A percentile compares a stretch with the other conserved stretches of the same genome.
Conservation (phyloP, 192 early-diverging fungal species). For the Backusella tarrabulga region DNA sequence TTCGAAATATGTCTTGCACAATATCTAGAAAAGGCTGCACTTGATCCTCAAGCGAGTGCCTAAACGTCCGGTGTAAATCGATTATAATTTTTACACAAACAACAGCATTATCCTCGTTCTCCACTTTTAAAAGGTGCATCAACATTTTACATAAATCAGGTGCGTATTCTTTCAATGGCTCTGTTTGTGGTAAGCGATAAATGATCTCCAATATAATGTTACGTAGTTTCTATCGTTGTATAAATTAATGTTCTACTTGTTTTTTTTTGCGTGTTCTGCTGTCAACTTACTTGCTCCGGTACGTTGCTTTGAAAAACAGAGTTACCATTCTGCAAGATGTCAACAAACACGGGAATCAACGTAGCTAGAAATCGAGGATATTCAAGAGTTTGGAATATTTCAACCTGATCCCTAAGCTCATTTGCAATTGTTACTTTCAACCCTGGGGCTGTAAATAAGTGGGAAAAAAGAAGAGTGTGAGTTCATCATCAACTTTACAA, state of each 20-base stretch:
- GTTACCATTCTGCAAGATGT: slow-evolving; percentile 68
- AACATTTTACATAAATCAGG: slow-evolving; percentile 72
- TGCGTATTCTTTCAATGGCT: slow-evolving; percentile 75
- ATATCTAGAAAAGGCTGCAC: slow-evolving; percentile 89
- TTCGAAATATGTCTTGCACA: slow-evolving; percentile 90
- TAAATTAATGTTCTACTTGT: not conserved
- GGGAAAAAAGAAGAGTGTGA: not conserved
- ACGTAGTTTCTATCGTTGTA: slow-evolving; percentile 72
- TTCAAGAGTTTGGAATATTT: slow-evolving; percentile 85
- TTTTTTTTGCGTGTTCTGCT: not conserved
- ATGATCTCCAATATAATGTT: slow-evolving; percentile 89
- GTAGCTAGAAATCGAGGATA: slow-evolving; percentile 74
- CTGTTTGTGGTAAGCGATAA: slow-evolving; percentile 88
- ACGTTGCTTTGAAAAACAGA: slow-evolving; percentile 74
- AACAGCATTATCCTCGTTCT: slow-evolving; percentile 99
- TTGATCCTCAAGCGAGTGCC: slow-evolving; percentile 77
- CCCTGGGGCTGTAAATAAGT: slow-evolving; percentile 47
- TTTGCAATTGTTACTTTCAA: slow-evolving; percentile 80
- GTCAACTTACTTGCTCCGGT: slow-evolving; percentile 64
- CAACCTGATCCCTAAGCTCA: slow-evolving; percentile 89
- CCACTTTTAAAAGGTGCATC: slow-evolving; percentile 76
- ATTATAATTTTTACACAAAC: slow-evolving; percentile 92
- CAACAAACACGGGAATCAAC: slow-evolving; percentile 81
- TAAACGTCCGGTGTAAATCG: slow-evolving; percentile 90
- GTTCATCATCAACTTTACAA: not conserved